Evolutionary conservation across 2,329 filamentous ascomycete species (phyloP).

Genomic region (Chalaropsis thielavioides): DNA sequence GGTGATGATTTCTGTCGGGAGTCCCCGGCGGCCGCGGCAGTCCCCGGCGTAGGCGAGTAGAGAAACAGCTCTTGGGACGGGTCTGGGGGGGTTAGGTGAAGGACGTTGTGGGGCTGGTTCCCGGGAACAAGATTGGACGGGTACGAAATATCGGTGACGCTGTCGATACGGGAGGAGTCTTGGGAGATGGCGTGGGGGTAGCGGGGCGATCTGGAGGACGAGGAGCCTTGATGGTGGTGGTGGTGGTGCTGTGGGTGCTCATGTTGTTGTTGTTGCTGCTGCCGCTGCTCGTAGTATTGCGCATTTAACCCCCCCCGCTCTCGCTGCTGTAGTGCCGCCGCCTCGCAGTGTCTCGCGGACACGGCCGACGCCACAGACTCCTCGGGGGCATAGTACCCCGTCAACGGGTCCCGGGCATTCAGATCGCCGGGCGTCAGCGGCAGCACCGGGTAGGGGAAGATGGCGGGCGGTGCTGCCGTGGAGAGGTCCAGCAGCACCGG

Average conservation of each 20-base stretch:
- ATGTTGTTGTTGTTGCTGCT: not conserved
- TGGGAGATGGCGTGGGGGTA: not conserved
- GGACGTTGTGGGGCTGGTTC: not conserved
- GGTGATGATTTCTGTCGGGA: not conserved
- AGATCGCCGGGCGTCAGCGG: slow-evolving; percentile 14
- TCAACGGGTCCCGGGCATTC: slow-evolving; percentile 14
- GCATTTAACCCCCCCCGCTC: not conserved
- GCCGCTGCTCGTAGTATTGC: not conserved
- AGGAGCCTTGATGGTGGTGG: not conserved
- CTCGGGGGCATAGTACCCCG: slow-evolving; percentile 3
- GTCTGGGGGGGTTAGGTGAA: not conserved
- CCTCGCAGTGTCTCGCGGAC: not conserved
- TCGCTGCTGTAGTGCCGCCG: not conserved
- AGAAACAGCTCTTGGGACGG: not conserved
- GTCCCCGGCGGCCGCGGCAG: too few species aligned
- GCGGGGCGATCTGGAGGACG: not conserved
- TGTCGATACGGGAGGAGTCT: not conserved
- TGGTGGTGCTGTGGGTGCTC: not conserved
- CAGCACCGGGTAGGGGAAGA: slow-evolving; percentile 6
- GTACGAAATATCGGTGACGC: not conserved
- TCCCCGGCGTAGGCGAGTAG: not conserved
- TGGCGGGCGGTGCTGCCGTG: not conserved
- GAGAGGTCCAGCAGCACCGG: slow-evolving; percentile 8
- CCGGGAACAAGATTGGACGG: not conserved
- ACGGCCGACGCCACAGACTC: not conserved